Percentiles rank a stretch among this genome's conserved stretches.
These are phyloP conservation scores for Limnanthes douglasii DNA, from an alignment of 345 rosid species.

Conservation along the genomic window DNA sequence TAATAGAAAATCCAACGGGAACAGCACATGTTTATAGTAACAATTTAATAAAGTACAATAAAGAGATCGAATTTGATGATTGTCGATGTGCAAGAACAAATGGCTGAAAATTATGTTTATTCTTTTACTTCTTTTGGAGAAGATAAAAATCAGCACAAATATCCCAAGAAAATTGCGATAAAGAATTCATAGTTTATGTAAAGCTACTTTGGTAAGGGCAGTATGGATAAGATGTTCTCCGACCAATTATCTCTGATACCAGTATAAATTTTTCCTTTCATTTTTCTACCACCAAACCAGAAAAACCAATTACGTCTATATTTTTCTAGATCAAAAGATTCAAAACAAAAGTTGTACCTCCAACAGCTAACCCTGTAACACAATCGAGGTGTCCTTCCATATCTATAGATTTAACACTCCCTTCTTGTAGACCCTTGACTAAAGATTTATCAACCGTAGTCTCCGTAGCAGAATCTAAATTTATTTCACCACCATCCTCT, in stretches of 20 bases:
- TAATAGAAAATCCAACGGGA: conserved; percentile 6
- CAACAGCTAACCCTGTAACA: conserved; percentile 64
- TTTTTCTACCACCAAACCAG: neutral
- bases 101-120: no score
- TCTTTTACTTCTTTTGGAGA: no score
- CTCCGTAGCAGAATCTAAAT: conserved; percentile 10
- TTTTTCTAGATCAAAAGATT: neutral
- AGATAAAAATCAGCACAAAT: no score
- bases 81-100: no score
- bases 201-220: no score
- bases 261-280: no score
- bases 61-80: no score
- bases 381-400: conserved; percentile 62
- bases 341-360: conserved; percentile 35
- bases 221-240: no score
- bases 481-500: conserved; percentile 13
- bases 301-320: neutral
- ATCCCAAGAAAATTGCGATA: no score
- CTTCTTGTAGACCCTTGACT: conserved; percentile 25
- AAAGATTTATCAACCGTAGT: conserved; percentile 21
- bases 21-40: neutral
- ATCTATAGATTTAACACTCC: conserved; percentile 37
- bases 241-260: no score
- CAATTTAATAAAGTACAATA: neutral
- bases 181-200: no score